phyloP scores from a whole-genome alignment of 805 yeast species.

The Metschnikowia bowlesiae region DNA sequence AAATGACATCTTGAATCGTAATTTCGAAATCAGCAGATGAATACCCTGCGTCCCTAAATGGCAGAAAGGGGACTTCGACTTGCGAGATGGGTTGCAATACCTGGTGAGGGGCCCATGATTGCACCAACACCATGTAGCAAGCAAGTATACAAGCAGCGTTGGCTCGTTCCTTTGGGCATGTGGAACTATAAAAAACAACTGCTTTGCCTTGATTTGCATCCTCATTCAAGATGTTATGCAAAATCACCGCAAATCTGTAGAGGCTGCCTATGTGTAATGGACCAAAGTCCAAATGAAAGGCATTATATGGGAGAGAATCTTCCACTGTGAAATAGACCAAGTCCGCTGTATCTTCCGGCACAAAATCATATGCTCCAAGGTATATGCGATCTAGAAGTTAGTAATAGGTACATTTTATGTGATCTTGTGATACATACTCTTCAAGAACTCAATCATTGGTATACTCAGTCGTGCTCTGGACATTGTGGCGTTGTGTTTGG shows the following conservation, averaged over 20 bases:
- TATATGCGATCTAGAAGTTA: slow-evolving; percentile 60
- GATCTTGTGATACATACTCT: slow-evolving; percentile 29
- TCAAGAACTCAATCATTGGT: slow-evolving; percentile 42
- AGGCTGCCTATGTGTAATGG: slow-evolving; percentile 91
- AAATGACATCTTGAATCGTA: slow-evolving; percentile 90
- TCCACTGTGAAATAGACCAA: slow-evolving; percentile 88
- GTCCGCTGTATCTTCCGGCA: slow-evolving; percentile 72
- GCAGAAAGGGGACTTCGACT: slow-evolving; percentile 87
- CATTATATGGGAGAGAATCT: slow-evolving; percentile 84
- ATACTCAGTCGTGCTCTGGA: slow-evolving; percentile 15
- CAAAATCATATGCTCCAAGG: slow-evolving; percentile 79
- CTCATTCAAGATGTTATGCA: slow-evolving; percentile 88
- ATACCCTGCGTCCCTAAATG: slow-evolving; percentile 96
- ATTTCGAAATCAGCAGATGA: slow-evolving; percentile 92
- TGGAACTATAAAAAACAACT: slow-evolving; percentile 82
- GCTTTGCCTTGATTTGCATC: slow-evolving; percentile 81
- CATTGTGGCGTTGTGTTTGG: slow-evolving; percentile 1
- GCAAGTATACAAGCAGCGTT: slow-evolving; percentile 93
- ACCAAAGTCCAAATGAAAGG: slow-evolving; percentile 96
- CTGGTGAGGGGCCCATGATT: slow-evolving; percentile 98
- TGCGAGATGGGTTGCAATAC: slow-evolving; percentile 93
- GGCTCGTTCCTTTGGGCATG: slow-evolving; percentile 76
- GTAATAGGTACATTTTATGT: slow-evolving; percentile 11
- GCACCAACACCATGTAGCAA: slow-evolving; percentile 92
- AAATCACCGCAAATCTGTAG: slow-evolving; percentile 89